Base-by-base conservation (phyloP, 805 yeast genomes). In the Wickerhamiella slavikovae region DNA sequence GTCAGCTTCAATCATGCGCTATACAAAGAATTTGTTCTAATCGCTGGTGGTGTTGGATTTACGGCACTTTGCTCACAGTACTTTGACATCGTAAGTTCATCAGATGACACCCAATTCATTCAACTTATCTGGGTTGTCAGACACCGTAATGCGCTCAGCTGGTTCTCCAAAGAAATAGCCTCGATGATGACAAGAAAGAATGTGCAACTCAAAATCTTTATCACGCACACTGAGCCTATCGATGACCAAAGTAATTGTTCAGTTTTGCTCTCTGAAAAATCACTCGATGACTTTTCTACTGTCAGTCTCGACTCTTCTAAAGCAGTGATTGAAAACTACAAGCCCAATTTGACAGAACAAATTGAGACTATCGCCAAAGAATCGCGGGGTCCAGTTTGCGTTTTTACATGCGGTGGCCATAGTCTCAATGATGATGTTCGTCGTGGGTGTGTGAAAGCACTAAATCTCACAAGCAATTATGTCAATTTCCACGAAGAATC, bases 81-180 rank as follows among this genome's bases (percentile, higher is more conserved):
- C 15, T 21, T 28, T 17, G 19, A 24, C 9, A 19, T 19, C 15
- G 46, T 49, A 29, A 20, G 21, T 9, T 21, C 21, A 16, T 16
- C 15, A 7, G 24, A 16, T 15, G 32, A 31, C 17, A 54, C 49
- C 16, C 42, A 45, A 22, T 48, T 57, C 21, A 60, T 65, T 35
- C 57, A 78, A 31, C 60, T 65, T 35, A 57, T 78, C 31, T 79
- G 92, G 92, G 58, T 64, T 10, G 56, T 75, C 8, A 57, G 71
- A 32, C 64, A 69, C 23, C 52, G 56, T 33, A 51, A 51, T 25
- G 61, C 71, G 5, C 42, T 76, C 15, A 38, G 41, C n/a, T 65
- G 65, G 63, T 65, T 67, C 35, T 27, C 38, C 3, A 48, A 44
- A 3, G 68, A 66, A 36, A 38, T 67, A 26, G 41, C 30, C 9